A percentile compares a stretch with the other conserved stretches of the same genome.
Conservation (phyloP, 2,329 filamentous ascomycete species). For the Ascochyta koolunga region DNA sequence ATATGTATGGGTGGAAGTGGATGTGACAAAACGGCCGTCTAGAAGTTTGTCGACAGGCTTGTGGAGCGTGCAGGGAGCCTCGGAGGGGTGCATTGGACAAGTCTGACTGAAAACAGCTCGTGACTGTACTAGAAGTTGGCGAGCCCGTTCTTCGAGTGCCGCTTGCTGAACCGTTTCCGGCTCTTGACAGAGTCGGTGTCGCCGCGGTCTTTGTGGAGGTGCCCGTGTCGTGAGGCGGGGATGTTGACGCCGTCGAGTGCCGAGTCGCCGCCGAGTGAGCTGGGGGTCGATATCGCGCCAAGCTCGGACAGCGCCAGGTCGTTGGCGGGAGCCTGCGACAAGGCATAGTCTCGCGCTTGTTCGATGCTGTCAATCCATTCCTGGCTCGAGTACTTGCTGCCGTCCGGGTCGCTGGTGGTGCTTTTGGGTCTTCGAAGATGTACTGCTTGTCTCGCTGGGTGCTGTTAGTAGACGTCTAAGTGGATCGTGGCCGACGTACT, state of each 20-base stretch:
- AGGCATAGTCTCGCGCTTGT: constrained; percentile 81
- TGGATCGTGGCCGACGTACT: constrained; percentile 63
- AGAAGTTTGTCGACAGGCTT: constrained; percentile 4
- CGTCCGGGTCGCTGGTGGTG: constrained; percentile 66
- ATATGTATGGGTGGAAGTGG: constrained; percentile 9
- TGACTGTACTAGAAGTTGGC: constrained; percentile 71
- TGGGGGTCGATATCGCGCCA: constrained; percentile 73
- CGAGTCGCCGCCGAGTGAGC: constrained; percentile 68
- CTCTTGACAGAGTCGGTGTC: constrained; percentile 63
- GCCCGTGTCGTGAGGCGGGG: constrained; percentile 59
- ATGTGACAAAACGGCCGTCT: too few relatives aligned
- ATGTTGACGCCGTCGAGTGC: constrained; percentile 54
- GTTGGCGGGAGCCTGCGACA: constrained; percentile 71
- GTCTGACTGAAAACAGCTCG: neutral
- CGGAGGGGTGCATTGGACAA: neutral
- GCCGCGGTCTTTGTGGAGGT: constrained; percentile 54
- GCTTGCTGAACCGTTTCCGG: constrained; percentile 79
- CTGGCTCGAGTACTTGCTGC: constrained; percentile 72
- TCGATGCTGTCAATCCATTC: constrained; percentile 94
- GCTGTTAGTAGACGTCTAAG: neutral
- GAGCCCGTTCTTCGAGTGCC: constrained; percentile 92
- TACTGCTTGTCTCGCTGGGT: constrained; percentile 83
- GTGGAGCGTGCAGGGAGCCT: neutral
- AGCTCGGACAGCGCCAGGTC: constrained; percentile 54
- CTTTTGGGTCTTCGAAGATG: constrained; percentile 93